Base-by-base conservation (phyloP, 108 stramenopile species). In the Mayamaea pseudoterrestris region DNA sequence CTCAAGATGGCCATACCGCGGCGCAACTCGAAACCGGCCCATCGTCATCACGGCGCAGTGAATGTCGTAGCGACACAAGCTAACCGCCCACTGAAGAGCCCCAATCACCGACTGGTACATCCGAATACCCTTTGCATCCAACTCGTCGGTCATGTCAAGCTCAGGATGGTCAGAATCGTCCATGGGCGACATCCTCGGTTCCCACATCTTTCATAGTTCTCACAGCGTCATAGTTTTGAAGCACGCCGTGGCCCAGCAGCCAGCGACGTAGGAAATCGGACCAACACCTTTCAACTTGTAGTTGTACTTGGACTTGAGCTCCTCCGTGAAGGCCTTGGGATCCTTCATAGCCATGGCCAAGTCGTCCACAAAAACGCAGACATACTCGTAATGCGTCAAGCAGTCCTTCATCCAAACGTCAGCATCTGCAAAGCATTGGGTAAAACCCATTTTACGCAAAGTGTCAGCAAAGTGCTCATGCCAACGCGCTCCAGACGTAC, bases 1-100 rank as follows among this genome's bases (percentile, higher is more conserved):
- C 13, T 61, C 45, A 9, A 71, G 14, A 41, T 71, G 69, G 1
- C 69, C 69, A 8, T 50, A 27, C 3, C 63, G 0, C 12, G 65
- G 69, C 2, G 21, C 11, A 17, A 44, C 65, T 26, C 62, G 48
- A 0, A 63, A 69, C 1, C 55, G n/a, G 0, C 53, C 44, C 41
- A 66, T 26, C 0, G 52, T 35, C 46, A 48, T 53, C 7, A 57
- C 30, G 14, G 50, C 60, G 27, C 30, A 26, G 11, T 25, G n/a
- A 13, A 69, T 59, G 34, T 69, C 68, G 30, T 50, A 47, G 9
- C 60, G n/a, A 2, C 60, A 54, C 7, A 68, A 18, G n/a, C 25
- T 29, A 13, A 62, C 22, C 14, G 18, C 12, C 61, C 61, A 62
- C 18, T 55, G 47, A 14, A 55, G 17, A 6, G 30, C 16, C 5